Percentiles rank a stretch among this genome's conserved stretches.
Evolutionary conservation across 192 early-diverging fungal genomes (phyloP).

Genomic region (Backusella sp.): DNA sequence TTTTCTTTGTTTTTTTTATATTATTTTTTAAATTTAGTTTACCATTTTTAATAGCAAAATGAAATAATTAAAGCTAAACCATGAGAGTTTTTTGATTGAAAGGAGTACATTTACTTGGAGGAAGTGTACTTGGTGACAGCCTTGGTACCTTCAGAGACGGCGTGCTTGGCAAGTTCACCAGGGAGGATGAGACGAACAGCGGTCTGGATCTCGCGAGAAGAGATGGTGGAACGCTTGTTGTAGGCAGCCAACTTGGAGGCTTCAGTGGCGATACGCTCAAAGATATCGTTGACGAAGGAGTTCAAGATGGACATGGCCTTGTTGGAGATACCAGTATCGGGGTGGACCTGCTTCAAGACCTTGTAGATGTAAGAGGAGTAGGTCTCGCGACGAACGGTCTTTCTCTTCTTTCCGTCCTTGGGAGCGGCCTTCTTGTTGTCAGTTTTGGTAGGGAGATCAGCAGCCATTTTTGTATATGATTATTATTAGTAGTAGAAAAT

Average conservation of each 20-base stretch:
- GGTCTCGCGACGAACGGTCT: constrained; percentile 79
- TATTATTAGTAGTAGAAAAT: background rate
- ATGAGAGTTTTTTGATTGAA: background rate
- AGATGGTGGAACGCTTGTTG: constrained; percentile 97
- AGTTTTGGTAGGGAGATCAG: constrained; percentile 62
- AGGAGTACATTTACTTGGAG: constrained; percentile 54
- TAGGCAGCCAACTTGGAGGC: constrained; percentile 85
- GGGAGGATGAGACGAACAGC: constrained; percentile 69
- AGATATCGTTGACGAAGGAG: constrained; percentile 98
- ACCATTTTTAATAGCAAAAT: constrained; percentile 1
- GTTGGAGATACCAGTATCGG: constrained; percentile 96
- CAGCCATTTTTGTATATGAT: constrained; percentile 31
- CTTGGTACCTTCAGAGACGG: constrained; percentile 98
- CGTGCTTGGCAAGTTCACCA: constrained; percentile 95
- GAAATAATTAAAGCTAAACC: background rate
- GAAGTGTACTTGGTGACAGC: constrained; percentile 96
- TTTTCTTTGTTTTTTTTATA: background rate
- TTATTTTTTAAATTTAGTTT: constrained; percentile 7
- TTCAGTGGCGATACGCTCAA: constrained; percentile 88
- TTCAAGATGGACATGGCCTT: constrained; percentile 97
- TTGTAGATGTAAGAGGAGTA: constrained; percentile 97
- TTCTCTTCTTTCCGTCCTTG: constrained; percentile 65
- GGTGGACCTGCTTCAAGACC: constrained; percentile 96
- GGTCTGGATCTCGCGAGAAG: constrained; percentile 94
- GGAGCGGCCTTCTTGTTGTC: constrained; percentile 58